phyloP scores from a whole-genome alignment of 192 early-diverging fungal genomes.

The Backusella tuberculispora region DNA sequence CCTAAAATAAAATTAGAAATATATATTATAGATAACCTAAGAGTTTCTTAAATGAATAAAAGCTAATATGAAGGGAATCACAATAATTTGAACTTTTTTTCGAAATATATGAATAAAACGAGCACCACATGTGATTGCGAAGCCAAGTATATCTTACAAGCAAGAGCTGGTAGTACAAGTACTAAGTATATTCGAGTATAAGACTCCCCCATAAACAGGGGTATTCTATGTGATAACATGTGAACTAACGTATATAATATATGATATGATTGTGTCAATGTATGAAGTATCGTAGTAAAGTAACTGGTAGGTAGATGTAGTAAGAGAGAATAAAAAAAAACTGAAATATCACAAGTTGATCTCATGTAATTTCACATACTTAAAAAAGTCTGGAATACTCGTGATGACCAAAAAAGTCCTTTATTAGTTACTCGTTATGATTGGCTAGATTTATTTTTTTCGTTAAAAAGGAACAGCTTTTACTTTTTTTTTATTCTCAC shows the following conservation, averaged over 20 bases:
- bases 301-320: background rate
- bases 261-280: background rate
- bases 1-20: too few relatives aligned
- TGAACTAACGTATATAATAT: background rate
- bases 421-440: background rate
- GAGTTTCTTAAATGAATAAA: too few relatives aligned
- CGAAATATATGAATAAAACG: background rate
- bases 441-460: constrained; percentile 8
- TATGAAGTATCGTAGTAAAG: background rate
- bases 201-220: background rate
- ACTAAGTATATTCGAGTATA: background rate
- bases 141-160: constrained; percentile 9
- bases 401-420: background rate
- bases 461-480: background rate
- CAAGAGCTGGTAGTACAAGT: background rate
- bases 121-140: background rate
- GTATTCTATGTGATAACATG: background rate
- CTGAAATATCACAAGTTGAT: constrained; percentile 9
- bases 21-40: too few relatives aligned
- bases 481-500: constrained; percentile 1
- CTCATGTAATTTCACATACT: background rate
- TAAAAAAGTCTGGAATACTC: background rate
- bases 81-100: background rate
- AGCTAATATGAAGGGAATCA: background rate
- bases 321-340: background rate